Conservation (phyloP, 116 monocot genomes). For the Posidonia oceanica region DNA sequence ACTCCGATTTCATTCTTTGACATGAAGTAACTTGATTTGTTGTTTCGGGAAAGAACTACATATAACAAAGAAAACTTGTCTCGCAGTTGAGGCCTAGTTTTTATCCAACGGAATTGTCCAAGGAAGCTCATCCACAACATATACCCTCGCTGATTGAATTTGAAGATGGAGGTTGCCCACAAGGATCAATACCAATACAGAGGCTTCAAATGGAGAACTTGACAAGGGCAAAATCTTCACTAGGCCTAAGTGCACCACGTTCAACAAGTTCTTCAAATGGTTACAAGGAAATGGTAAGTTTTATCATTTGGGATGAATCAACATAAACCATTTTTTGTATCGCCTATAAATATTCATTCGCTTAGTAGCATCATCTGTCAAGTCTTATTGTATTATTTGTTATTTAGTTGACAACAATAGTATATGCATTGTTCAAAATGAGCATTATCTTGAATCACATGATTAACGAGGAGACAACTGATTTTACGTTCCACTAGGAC, state of each 20-base stretch:
- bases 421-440: no score
- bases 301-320: neutral
- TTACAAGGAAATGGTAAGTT: neutral
- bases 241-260: neutral
- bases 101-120: neutral
- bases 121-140: neutral
- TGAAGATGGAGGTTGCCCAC: conserved; percentile 3
- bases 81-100: conserved; percentile 2
- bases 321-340: no score
- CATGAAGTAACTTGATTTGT: no score
- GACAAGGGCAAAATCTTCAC: neutral
- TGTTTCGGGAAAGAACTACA: no score
- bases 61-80: neutral
- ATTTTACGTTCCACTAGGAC: no score
- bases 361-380: neutral
- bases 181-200: neutral
- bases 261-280: neutral
- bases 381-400: neutral
- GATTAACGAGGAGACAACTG: no score
- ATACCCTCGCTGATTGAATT: neutral
- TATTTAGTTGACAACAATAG: no score
- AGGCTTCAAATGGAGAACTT: neutral
- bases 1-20: no score
- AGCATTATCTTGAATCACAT: no score
- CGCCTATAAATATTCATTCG: no score